Evolutionary conservation across 2,329 filamentous ascomycete species (phyloP), one percentile per base, ranked within the genome.

Genomic region (Penicillium thymicola): DNA sequence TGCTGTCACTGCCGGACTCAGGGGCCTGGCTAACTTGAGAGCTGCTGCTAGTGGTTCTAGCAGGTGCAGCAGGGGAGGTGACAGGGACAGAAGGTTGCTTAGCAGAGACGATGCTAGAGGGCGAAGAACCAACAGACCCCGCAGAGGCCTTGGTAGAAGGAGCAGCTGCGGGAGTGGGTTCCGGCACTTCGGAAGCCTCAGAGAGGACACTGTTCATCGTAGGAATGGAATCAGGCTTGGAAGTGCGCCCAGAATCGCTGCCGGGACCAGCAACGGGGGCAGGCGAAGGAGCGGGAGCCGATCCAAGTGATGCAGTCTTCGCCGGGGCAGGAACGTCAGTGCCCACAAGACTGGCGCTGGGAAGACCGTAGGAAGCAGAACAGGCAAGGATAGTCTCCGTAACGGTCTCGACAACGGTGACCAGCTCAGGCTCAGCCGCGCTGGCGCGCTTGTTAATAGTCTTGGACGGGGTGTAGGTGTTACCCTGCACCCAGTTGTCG

Each of bases 401-500:
- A 11, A 73, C 66, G 4, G 69, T 72, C 47, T 70, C 36, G 6
- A 61, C 46, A 25, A 66, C 53, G 4, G 59, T 63, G 10, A 69
- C 50, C 5, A 67, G 55, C 13, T 69, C 62, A 4, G 58, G 14
- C 47, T 65, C 36, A 5, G 65, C 61, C 25, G 62, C 52, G 11
- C 60, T 53, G 6, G 65, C 65, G 21, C 70, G 69, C 65, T 72
- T 72, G 49, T 57, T 60, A 21, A 60, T 38, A 7, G 59, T 51
- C 7, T 57, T 61, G 1, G 61, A 57, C 1, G 73, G 71, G 8
- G 70, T 79, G 75, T 96, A 93, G 44, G 85, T 80, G 60, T 88
- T 87, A 48, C 94, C 94, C 73, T 97, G 92, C 23, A 86, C 81
- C 83, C 89, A 99, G 5, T 86, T 86, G 2, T 78, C 72, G 57